Base-by-base conservation (phyloP, 1,139 yeast genomes). In the Hansenula anomala region DNA sequence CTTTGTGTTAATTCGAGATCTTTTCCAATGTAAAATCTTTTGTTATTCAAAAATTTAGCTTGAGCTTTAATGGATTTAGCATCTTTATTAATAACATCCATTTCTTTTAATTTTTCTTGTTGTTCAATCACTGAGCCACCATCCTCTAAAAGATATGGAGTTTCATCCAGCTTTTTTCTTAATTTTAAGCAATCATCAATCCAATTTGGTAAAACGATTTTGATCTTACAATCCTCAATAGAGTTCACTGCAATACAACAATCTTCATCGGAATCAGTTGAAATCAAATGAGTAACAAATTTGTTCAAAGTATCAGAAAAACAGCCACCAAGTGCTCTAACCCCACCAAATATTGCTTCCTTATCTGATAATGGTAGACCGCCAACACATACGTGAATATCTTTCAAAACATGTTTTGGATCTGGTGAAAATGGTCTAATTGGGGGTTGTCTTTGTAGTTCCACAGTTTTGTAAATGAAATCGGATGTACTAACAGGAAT, bases 201-300 rank as follows among this genome's bases (percentile, higher is more conserved):
- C 94, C 97, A 90, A 24, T 75, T 75, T 0, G 96, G 95, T 12
- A 73, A 63, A 3, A 89, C 92, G 8, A 85, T 69, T 42, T 76
- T 73, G 31, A 87, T 78, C 27, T 66, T 60, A 37, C 69, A 57
- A 2, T 60, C 60, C 2, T 59, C 63, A 15, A 64, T 61, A 15
- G 64, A 59, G 16, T 64, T 66, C 2, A 70, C 63, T 1, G 69
- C 67, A 28, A 59, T 48, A 26, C 63, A 58, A 19, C 66, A 59
- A 22, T 62, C 80, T 45, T 82, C 81, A 26, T 73, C 62, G 22
- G 72, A 56, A 48, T 75, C 77, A 10, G 62, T 54, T 0, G 95
- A 75, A 14, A 90, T 66, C 36, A 88, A 68, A 65, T 90, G 97
- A 0, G 97, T 87, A 2, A 95, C 85, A 45, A 73, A 73, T 38